phyloP scores from a whole-genome alignment of 2,329 filamentous ascomycete genomes.

The Talaromyces sp. region DNA sequence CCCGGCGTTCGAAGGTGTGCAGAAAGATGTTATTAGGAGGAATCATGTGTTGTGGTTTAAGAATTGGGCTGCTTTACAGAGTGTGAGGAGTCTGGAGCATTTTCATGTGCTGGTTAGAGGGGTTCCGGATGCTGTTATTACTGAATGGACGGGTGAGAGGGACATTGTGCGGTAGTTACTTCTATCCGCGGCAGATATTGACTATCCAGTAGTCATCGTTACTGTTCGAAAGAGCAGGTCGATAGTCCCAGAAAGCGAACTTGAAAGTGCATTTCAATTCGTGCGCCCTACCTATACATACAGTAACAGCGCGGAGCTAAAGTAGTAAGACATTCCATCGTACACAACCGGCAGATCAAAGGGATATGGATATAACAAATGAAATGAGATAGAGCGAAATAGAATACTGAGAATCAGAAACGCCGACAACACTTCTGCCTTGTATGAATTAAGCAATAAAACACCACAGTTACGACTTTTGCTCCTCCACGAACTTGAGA shows the following conservation, averaged over 20 bases:
- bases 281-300: neutral
- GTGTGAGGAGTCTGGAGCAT: conserved; percentile 55
- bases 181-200: neutral
- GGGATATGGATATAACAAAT: conserved; percentile 4
- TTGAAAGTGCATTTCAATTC: neutral
- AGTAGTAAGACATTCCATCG: neutral
- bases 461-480: conserved; percentile 43
- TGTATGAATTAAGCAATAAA: neutral
- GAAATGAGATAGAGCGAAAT: neutral
- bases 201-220: neutral
- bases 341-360: neutral
- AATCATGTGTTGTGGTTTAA: conserved; percentile 58
- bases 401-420: neutral
- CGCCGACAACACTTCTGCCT: neutral
- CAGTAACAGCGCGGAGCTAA: neutral
- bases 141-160: conserved; percentile 41
- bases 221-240: neutral
- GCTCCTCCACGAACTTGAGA: conserved; percentile 88
- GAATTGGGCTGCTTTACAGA: conserved; percentile 58
- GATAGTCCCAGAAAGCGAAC: neutral
- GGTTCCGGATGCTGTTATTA: conserved; percentile 41
- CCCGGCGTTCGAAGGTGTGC: conserved; percentile 26
- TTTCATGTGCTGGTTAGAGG: conserved; percentile 51
- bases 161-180: conserved; percentile 11
- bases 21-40: conserved; percentile 23